These are phyloP conservation scores for Rhododendron ovatum DNA, from an alignment of 148 eudicot genomes.

Conservation along the genomic window DNA sequence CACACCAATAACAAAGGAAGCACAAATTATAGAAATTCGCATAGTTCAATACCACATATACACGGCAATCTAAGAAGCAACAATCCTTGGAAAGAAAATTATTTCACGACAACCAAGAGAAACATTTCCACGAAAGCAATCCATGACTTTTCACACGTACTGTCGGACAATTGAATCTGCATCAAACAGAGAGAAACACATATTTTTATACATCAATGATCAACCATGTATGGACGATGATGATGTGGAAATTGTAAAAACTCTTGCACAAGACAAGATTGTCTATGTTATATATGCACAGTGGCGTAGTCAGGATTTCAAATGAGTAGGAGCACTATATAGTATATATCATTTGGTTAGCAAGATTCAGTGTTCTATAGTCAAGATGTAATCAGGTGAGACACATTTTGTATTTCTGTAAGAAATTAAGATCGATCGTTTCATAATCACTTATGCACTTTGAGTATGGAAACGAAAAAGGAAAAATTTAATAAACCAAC, in stretches of 20 bases:
- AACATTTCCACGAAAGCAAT: background rate
- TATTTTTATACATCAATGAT: background rate
- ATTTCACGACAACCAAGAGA: background rate
- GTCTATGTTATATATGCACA: background rate
- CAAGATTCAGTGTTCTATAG: no score
- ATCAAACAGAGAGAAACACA: background rate
- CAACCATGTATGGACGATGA: background rate
- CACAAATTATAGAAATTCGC: background rate
- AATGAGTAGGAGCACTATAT: no score
- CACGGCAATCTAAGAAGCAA: background rate
- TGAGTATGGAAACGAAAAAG: no score
- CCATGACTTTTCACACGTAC: background rate
- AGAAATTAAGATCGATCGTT: no score
- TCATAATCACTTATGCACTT: no score
- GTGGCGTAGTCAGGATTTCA: no score
- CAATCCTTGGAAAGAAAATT: background rate
- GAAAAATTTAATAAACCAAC: no score
- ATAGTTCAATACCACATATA: background rate
- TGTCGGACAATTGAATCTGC: background rate
- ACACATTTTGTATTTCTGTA: no score
- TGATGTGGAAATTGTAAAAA: background rate
- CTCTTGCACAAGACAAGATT: background rate
- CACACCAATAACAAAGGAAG: background rate
- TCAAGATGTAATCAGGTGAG: no score
- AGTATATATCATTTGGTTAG: no score